These are phyloP conservation scores for Suillus americanus DNA, from an alignment of 768 basidiomycete genomes.

Conservation along the genomic window DNA sequence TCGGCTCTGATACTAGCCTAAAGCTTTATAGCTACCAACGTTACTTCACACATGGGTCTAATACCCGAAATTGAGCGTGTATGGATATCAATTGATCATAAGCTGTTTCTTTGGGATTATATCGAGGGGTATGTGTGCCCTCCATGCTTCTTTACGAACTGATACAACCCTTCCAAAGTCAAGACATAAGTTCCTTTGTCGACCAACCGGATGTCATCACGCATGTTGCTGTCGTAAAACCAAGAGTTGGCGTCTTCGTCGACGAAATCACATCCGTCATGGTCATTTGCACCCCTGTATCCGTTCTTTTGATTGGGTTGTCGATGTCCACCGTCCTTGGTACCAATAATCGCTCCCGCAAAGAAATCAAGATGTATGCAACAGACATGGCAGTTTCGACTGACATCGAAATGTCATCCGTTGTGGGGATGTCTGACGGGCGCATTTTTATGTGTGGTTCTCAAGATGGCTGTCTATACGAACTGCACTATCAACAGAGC, in stretches of 20 bases:
- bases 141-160: slow-evolving; percentile 4
- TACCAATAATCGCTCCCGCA: slow-evolving; percentile 41
- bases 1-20: slow-evolving; percentile 11
- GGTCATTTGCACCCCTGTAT: slow-evolving; percentile 85
- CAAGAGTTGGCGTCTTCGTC: slow-evolving; percentile 85
- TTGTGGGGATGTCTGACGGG: slow-evolving; percentile 76
- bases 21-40: slow-evolving; percentile 51
- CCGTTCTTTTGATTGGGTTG: slow-evolving; percentile 83
- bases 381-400: slow-evolving; percentile 80
- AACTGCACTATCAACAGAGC: slow-evolving; percentile 86
- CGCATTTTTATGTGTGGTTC: slow-evolving; percentile 89
- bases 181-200: slow-evolving; percentile 88
- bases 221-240: slow-evolving; percentile 83
- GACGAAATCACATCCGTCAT: slow-evolving; percentile 89
- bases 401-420: slow-evolving; percentile 84
- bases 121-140: slow-evolving; percentile 71
- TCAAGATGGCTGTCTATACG: slow-evolving; percentile 87
- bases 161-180: slow-evolving; percentile 40
- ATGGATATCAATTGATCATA: slow-evolving; percentile 94
- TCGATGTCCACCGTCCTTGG: slow-evolving; percentile 47
- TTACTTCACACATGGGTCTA: slow-evolving; percentile 84
- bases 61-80: slow-evolving; percentile 92
- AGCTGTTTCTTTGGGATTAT: slow-evolving; percentile 96
- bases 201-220: slow-evolving; percentile 91
- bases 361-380: slow-evolving; percentile 85